phyloP scores from a whole-genome alignment of 1,139 yeast genomes.

The Kodamaea alishanica region DNA sequence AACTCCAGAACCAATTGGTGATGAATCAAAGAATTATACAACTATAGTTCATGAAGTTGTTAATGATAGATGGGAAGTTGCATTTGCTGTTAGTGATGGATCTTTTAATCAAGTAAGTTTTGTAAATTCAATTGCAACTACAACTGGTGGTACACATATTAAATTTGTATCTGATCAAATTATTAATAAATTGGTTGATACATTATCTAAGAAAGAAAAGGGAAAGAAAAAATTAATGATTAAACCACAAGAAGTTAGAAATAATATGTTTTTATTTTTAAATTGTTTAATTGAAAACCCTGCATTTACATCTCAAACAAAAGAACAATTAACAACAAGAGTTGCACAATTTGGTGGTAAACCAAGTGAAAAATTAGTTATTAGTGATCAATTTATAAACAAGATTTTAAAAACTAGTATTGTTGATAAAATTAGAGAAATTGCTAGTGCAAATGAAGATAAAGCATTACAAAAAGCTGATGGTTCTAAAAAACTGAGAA shows the following conservation, averaged over 20 bases:
- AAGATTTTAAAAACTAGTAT: conserved; percentile 73
- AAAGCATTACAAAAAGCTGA: conserved; percentile 88
- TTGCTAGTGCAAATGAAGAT: conserved; percentile 84
- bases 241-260: conserved; percentile 84
- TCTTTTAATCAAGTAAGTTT: conserved; percentile 91
- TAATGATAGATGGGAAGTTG: conserved; percentile 84
- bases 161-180: conserved; percentile 83
- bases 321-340: conserved; percentile 91
- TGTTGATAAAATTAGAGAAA: conserved; percentile 75
- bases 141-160: conserved; percentile 96
- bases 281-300: conserved; percentile 95
- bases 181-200: conserved; percentile 59
- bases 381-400: conserved; percentile 73
- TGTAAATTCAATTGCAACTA: conserved; percentile 96
- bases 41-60: conserved; percentile 78
- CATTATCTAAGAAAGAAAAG: conserved; percentile 70
- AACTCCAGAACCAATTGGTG: conserved; percentile 26
- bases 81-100: conserved; percentile 91
- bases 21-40: conserved; percentile 33
- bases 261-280: conserved; percentile 84
- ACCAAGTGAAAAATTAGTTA: conserved; percentile 49
- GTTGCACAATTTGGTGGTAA: conserved; percentile 86
- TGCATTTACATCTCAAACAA: conserved; percentile 95
- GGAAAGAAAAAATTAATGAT: conserved; percentile 69
- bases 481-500: conserved; percentile 78